Conservation (phyloP, 768 basidiomycete species). For the Lactifluus piperatus region DNA sequence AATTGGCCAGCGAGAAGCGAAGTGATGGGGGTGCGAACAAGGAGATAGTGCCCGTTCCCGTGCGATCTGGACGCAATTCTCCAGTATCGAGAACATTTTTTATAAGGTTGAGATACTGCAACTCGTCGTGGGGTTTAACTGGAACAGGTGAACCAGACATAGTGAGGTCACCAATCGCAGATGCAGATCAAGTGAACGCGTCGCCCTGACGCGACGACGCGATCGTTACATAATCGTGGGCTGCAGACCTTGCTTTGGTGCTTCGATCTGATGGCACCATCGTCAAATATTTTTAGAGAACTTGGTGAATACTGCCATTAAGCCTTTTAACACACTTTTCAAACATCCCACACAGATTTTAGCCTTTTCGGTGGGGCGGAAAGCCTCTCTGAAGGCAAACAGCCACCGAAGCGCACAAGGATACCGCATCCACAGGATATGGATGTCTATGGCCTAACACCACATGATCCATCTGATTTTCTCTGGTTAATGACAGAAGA, state of each 20-base stretch:
- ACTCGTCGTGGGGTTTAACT: constrained; percentile 56
- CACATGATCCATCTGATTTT: constrained; percentile 78
- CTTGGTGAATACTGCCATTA: neutral
- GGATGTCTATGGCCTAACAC: constrained; percentile 39
- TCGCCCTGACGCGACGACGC: constrained; percentile 10
- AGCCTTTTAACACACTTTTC: neutral
- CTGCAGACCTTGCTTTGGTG: neutral
- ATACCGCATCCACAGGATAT: constrained; percentile 37
- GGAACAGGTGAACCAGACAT: constrained; percentile 1
- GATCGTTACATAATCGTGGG: constrained; percentile 10
- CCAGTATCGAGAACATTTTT: constrained; percentile 65
- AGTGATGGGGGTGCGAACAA: constrained; percentile 86
- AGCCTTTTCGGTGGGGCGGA: constrained; percentile 83
- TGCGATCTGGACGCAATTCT: constrained; percentile 78
- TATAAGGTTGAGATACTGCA: constrained; percentile 84
- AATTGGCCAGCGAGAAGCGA: constrained; percentile 76
- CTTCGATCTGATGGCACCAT: constrained; percentile 11
- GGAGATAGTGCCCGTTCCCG: constrained; percentile 89
- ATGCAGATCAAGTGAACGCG: neutral
- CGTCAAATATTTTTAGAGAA: constrained; percentile 18
- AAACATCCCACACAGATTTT: constrained; percentile 41
- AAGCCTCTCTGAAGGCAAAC: constrained; percentile 46
- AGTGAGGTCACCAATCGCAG: neutral
- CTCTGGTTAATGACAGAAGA: constrained; percentile 98
- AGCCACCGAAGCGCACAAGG: constrained; percentile 40